Evolutionary conservation across 2,329 filamentous ascomycete genomes (phyloP).

Genomic region (Trichophyton simii): DNA sequence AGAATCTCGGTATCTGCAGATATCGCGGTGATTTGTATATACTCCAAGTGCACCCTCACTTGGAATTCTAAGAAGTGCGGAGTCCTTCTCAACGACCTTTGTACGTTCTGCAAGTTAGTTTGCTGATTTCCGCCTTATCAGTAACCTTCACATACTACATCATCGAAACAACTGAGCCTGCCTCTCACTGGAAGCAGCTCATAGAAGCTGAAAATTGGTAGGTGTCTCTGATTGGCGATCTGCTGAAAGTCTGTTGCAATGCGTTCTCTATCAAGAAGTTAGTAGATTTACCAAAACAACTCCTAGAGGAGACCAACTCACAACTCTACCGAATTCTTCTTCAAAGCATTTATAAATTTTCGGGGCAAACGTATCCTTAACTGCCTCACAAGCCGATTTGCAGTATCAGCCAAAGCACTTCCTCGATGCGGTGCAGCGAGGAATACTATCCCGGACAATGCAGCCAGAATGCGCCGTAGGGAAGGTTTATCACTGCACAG

Average conservation of each 20-base stretch:
- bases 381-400: not conserved
- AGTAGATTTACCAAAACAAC: not conserved
- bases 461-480: not conserved
- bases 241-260: not conserved
- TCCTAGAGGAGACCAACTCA: not conserved
- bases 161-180: not conserved
- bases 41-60: not conserved
- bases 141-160: not conserved
- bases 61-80: constrained; percentile 1
- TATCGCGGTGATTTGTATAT: constrained; percentile 4
- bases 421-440: constrained; percentile 3
- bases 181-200: not conserved
- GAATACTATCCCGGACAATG: constrained; percentile 3
- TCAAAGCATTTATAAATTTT: not conserved
- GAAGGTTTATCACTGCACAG: not conserved
- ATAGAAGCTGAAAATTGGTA: not conserved
- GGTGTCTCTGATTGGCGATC: not conserved
- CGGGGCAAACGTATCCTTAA: not conserved
- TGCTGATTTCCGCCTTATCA: not conserved
- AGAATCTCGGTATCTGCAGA: not conserved
- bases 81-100: constrained; percentile 6
- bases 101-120: not conserved
- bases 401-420: not conserved
- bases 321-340: not conserved
- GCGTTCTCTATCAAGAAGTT: not conserved